Conservation (phyloP, 345 rosid species). For the Eucalyptus guilfoylei region DNA sequence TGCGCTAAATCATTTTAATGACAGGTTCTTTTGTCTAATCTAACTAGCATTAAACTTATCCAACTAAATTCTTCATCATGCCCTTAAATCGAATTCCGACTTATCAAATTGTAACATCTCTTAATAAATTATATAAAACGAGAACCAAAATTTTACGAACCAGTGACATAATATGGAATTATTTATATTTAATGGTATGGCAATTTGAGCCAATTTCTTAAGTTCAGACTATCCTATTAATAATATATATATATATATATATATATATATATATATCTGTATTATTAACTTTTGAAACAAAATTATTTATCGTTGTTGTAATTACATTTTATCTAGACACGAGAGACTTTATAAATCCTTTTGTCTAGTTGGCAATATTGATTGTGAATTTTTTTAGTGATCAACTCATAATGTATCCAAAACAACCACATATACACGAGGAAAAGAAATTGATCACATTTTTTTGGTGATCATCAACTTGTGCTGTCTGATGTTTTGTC, state of each 20-base stretch:
- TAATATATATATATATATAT: no score
- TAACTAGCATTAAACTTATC: background rate
- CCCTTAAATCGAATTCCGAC: background rate
- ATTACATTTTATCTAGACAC: no score
- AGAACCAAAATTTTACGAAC: background rate
- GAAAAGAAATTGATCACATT: fast-evolving
- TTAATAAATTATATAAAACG: background rate
- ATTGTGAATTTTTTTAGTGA: fast-evolving
- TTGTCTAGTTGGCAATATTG: no score
- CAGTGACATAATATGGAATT: background rate
- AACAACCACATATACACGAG: no score
- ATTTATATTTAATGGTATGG: background rate
- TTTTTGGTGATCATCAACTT: no score
- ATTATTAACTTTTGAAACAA: fast-evolving
- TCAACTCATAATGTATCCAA: fast-evolving
- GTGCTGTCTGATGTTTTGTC: background rate
- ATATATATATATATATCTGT: fast-evolving
- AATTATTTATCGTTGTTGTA: no score
- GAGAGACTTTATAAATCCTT: no score
- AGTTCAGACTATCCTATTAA: fast-evolving
- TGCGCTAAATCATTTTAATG: background rate
- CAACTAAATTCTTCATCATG: background rate
- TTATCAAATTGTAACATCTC: background rate
- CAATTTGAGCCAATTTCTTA: fast-evolving
- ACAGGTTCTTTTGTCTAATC: background rate